These are phyloP conservation scores for Populus tremula DNA, from an alignment of 345 rosid species.

Conservation along the genomic window DNA sequence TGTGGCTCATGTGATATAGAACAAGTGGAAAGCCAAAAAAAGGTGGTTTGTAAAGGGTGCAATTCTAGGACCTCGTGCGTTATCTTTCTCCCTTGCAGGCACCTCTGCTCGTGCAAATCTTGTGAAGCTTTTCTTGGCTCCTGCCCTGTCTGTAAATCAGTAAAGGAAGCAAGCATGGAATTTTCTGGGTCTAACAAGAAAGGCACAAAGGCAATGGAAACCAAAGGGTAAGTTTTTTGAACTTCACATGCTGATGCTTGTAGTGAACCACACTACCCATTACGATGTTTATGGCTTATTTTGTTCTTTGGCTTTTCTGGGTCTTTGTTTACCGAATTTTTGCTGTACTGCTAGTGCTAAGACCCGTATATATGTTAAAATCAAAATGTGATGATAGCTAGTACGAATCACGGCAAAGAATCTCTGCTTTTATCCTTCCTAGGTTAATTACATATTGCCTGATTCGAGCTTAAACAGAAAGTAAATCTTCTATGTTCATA, in stretches of 20 bases:
- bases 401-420: neutral
- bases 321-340: neutral
- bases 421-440: neutral
- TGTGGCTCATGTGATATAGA: slow-evolving; percentile 7
- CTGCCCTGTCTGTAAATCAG: slow-evolving; percentile 56
- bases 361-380: neutral
- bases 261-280: neutral
- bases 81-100: slow-evolving; percentile 59
- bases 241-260: slow-evolving; percentile 1
- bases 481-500: neutral
- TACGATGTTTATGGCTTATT: neutral
- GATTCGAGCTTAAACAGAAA: slow-evolving; percentile 1
- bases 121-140: slow-evolving; percentile 46
- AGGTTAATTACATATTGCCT: slow-evolving; percentile 4
- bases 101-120: slow-evolving; percentile 54
- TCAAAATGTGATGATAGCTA: neutral
- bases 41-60: slow-evolving; percentile 22
- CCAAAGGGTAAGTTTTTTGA: neutral
- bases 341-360: neutral
- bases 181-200: slow-evolving; percentile 30
- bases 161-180: slow-evolving; percentile 53
- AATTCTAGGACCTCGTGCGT: slow-evolving; percentile 40
- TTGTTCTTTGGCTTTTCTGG: neutral
- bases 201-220: neutral
- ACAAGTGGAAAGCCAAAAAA: neutral